Percentiles rank a stretch among this genome's conserved stretches.
These are phyloP conservation scores for Rhynchospora pubera DNA, from an alignment of 176 grass and related monocot species.

Conservation along the genomic window DNA sequence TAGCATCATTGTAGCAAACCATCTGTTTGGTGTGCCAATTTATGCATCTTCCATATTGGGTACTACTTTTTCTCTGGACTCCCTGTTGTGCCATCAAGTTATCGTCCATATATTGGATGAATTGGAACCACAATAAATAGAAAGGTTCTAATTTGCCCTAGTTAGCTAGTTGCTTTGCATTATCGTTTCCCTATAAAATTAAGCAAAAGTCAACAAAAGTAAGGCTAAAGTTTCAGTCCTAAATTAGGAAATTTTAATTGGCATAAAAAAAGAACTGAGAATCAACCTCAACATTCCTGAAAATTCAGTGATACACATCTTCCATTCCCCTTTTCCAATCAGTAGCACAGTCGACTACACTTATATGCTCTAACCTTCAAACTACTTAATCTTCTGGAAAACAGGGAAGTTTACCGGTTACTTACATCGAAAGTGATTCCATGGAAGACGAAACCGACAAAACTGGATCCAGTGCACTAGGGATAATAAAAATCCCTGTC, in stretches of 20 bases:
- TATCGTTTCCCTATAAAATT: neutral
- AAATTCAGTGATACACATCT: neutral
- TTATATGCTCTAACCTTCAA: neutral
- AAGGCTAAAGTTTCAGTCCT: neutral
- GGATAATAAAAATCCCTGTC: slow-evolving; percentile 83
- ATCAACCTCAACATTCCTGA: neutral
- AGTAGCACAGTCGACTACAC: neutral
- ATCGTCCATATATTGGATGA: neutral
- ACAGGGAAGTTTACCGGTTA: slow-evolving; percentile 78
- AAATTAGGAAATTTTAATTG: neutral
- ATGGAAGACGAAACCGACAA: slow-evolving; percentile 47
- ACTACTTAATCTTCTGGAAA: neutral
- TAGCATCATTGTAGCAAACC: neutral
- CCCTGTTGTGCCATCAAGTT: neutral
- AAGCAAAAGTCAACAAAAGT: neutral
- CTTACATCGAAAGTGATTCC: slow-evolving; percentile 62
- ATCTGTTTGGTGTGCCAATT: neutral
- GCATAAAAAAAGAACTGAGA: neutral
- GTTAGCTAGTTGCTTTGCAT: neutral
- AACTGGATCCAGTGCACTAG: slow-evolving; percentile 45
- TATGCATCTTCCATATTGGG: neutral
- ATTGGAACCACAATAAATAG: neutral
- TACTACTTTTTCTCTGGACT: neutral
- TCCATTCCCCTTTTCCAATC: neutral
- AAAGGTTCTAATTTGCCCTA: neutral